Evolutionary conservation across 768 basidiomycete genomes (phyloP).

Genomic region (Roridomyces roridus): DNA sequence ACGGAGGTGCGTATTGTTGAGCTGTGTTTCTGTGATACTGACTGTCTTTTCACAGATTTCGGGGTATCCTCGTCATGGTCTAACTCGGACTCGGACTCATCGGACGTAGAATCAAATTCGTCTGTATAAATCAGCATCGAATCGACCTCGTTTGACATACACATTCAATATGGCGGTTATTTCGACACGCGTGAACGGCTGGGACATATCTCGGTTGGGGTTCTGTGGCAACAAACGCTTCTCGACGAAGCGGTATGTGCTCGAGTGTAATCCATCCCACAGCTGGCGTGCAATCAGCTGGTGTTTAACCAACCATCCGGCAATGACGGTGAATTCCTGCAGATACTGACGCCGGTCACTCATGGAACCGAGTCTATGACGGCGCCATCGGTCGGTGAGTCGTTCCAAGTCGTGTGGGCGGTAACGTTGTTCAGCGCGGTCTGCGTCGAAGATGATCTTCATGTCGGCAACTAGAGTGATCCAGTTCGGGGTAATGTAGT

Average conservation of each 20-base stretch:
- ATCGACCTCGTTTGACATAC: background rate
- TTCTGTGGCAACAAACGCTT: background rate
- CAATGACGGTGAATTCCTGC: background rate
- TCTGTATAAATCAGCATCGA: background rate
- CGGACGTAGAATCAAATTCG: too few species aligned
- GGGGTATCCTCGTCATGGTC: too few species aligned
- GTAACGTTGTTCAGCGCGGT: constrained; percentile 8
- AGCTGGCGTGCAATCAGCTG: background rate
- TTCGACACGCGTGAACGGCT: background rate
- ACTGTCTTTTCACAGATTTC: too few species aligned
- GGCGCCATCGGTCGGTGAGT: constrained; percentile 2
- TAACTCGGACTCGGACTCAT: too few species aligned
- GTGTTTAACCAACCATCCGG: background rate
- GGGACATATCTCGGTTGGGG: constrained; percentile 1
- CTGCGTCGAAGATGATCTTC: constrained; percentile 1
- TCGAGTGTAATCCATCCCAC: background rate
- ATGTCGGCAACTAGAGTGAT: too few species aligned
- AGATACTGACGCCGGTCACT: background rate
- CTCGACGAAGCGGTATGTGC: background rate
- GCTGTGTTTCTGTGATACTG: too few species aligned
- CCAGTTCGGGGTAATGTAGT: too few species aligned
- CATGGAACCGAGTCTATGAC: constrained; percentile 9
- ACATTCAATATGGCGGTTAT: background rate
- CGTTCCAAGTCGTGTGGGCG: background rate
- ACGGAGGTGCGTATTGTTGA: too few species aligned